Evolutionary conservation across 1,284 basidiomycete genomes (phyloP).

Genomic region (Heterobasidion irregulare): DNA sequence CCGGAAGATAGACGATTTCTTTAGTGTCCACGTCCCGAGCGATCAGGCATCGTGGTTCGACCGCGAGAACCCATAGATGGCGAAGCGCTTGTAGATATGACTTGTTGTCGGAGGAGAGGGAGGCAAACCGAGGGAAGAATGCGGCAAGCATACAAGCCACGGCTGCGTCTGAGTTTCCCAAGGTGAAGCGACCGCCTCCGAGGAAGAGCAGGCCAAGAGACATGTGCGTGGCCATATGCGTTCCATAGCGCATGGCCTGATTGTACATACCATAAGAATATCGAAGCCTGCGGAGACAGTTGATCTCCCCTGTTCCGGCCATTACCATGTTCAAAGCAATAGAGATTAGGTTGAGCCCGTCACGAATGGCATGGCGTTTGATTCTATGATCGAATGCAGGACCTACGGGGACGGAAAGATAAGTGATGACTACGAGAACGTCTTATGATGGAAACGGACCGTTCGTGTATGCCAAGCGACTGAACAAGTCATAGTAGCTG

Average conservation of each 20-base stretch:
- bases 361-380: slow-evolving; percentile 79
- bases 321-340: slow-evolving; percentile 86
- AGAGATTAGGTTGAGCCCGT: slow-evolving; percentile 83
- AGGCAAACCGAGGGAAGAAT: slow-evolving; percentile 86
- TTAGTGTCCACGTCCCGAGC: slow-evolving; percentile 87
- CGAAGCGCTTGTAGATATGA: slow-evolving; percentile 89
- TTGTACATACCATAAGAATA: slow-evolving; percentile 89
- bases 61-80: slow-evolving; percentile 93
- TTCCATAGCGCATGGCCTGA: slow-evolving; percentile 77
- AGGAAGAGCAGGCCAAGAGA: slow-evolving; percentile 91
- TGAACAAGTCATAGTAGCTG: slow-evolving; percentile 74
- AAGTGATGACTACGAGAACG: slow-evolving; percentile 1
- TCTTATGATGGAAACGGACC: slow-evolving; percentile 31
- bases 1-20: slow-evolving; percentile 85
- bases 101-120: slow-evolving; percentile 78
- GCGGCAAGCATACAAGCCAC: slow-evolving; percentile 86
- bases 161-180: slow-evolving; percentile 87
- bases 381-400: slow-evolving; percentile 79
- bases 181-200: slow-evolving; percentile 87
- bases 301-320: slow-evolving; percentile 94
- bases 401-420: slow-evolving; percentile 30
- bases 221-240: slow-evolving; percentile 88
- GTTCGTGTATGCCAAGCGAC: slow-evolving; percentile 52
- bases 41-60: slow-evolving; percentile 88
- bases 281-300: slow-evolving; percentile 81